phyloP scores from a whole-genome alignment of 2,329 filamentous ascomycete genomes.

The Alternaria atra region DNA sequence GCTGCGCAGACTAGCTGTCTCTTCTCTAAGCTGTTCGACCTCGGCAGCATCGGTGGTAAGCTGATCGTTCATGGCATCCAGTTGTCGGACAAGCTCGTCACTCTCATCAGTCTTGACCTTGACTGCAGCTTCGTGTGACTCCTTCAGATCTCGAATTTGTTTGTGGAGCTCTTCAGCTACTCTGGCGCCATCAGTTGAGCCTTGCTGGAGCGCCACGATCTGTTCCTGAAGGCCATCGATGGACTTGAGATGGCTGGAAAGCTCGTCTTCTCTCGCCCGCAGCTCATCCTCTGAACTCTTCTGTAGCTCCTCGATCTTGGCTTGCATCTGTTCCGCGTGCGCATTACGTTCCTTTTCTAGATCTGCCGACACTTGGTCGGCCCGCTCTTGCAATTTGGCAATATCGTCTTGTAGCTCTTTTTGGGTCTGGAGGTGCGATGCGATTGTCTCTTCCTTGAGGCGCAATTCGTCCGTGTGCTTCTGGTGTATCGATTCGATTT shows the following conservation, averaged over 20 bases:
- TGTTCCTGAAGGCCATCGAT: slow-evolving; percentile 47
- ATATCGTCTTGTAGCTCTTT: slow-evolving; percentile 40
- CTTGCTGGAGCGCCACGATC: slow-evolving; percentile 45
- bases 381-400: slow-evolving; percentile 39
- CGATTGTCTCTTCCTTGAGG: slow-evolving; percentile 43
- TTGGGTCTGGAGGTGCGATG: slow-evolving; percentile 31
- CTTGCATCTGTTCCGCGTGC: slow-evolving; percentile 35
- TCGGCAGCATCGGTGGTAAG: slow-evolving; percentile 40
- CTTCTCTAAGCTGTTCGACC: slow-evolving; percentile 38
- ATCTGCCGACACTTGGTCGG: slow-evolving; percentile 38
- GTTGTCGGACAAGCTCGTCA: slow-evolving; percentile 44
- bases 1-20: slow-evolving; percentile 40
- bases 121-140: slow-evolving; percentile 42
- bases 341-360: slow-evolving; percentile 43
- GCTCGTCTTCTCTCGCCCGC: slow-evolving; percentile 39
- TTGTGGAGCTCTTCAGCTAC: slow-evolving; percentile 43
- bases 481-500: slow-evolving; percentile 41
- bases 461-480: slow-evolving; percentile 45
- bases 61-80: slow-evolving; percentile 48
- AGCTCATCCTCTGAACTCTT: slow-evolving; percentile 33
- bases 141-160: slow-evolving; percentile 43
- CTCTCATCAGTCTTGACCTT: slow-evolving; percentile 42
- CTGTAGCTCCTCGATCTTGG: slow-evolving; percentile 42
- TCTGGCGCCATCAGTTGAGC: slow-evolving; percentile 43
- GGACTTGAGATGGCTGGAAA: slow-evolving; percentile 40